These are phyloP conservation scores for Pseudognaphalium luteoalbum DNA, from an alignment of 129 eudicot species.

Conservation along the genomic window DNA sequence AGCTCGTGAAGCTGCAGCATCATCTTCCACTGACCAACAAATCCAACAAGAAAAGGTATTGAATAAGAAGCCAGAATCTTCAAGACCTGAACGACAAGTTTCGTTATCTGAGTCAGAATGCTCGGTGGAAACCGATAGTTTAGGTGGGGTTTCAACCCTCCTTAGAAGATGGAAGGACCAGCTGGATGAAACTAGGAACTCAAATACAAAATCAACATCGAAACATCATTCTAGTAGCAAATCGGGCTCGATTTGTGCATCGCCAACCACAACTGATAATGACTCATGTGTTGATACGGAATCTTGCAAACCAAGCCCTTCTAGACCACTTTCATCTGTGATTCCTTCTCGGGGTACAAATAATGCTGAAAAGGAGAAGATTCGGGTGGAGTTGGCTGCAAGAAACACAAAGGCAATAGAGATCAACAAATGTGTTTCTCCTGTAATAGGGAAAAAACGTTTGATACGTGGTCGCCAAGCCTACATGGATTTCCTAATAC, in stretches of 20 bases:
- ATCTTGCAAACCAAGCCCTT: constrained; percentile 26
- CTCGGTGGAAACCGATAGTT: constrained; percentile 29
- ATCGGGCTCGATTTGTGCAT: constrained; percentile 9
- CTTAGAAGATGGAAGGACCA: constrained; percentile 58
- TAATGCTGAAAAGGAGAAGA: constrained; percentile 42
- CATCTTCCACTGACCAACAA: neutral
- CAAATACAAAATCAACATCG: neutral
- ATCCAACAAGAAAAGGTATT: constrained; percentile 6
- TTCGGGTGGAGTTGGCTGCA: constrained; percentile 33
- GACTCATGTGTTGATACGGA: constrained; percentile 44
- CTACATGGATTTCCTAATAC: constrained; percentile 43
- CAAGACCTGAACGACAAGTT: constrained; percentile 15
- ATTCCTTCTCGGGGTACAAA: constrained; percentile 15
- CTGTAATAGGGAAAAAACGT: constrained; percentile 39
- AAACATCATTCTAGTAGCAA: constrained; percentile 13
- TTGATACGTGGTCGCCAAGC: constrained; percentile 68
- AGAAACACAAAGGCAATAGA: constrained; percentile 15
- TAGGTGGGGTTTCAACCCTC: constrained; percentile 73
- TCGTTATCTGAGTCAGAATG: constrained; percentile 14
- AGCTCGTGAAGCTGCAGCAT: constrained; percentile 7
- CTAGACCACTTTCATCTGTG: constrained; percentile 15
- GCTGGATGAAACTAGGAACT: constrained; percentile 35
- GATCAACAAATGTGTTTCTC: constrained; percentile 20
- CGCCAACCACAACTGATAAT: constrained; percentile 9
- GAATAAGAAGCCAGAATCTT: constrained; percentile 5